Base-by-base conservation (phyloP, 345 rosid genomes). In the Brassica rapa region DNA sequence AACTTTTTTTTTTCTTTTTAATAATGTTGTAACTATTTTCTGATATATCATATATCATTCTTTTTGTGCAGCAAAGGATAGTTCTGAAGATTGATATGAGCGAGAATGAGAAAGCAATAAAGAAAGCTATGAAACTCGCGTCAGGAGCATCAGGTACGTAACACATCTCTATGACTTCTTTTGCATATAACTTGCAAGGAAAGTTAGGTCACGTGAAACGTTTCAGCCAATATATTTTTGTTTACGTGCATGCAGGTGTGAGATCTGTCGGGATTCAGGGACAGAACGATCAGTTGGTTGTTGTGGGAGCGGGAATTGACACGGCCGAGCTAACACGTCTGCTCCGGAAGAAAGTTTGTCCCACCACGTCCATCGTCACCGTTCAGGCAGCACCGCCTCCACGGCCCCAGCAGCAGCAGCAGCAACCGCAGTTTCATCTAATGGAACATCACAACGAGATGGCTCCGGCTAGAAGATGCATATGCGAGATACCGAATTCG, bases 81-180 rank as follows among this genome's bases (percentile, higher is more conserved):
- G 82, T 79, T 49, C 39, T 84, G 4, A 76, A 76, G 19, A 64
- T 84, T 39, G 74, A 76, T 56, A 67, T 77, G 71, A 74, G 25
- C 6, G n/a, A 8, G 3, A 59, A 15, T 53, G 79, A 73, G 33
- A 79, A 76, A 72, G 0, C 11, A 11, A 76, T 59, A 43, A 57
- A 71, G 61, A 82, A 79, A 64, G 83, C 82, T 23, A 64, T 84
- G 78, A 78, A 71, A 21, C 46, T 81, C 2, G 77, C 74, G 3
- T 66, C 84, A 1, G 74, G 15, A 33, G 0, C 80, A 49, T 0
- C 51, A 0, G 80, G 83, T 80, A 70, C 53, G 9, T 1, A 43
- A 12, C 14, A 49, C 55, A 49, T 14, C 16, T n/a, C 7, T n/a
- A 23, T 15, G 19, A 5, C 30, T 74, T 49, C 10, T 41, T 68